A percentile compares a stretch with the other conserved stretches of the same genome.
Conservation (phyloP, 805 yeast species). For the Hanseniaspora valbyensis region DNA sequence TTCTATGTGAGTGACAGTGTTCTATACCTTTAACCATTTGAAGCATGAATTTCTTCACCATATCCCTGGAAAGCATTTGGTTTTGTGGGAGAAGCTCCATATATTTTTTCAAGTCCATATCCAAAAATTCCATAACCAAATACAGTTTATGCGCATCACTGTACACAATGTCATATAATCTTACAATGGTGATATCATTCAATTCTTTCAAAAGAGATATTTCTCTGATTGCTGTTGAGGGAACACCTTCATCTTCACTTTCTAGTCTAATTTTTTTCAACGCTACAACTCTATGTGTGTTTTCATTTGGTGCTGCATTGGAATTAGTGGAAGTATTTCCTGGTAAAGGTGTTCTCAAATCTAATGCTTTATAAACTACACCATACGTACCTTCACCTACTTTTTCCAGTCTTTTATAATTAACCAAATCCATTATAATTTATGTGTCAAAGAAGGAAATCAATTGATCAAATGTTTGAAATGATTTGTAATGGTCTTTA, state of each 20-base stretch:
- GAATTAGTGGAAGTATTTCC: neutral
- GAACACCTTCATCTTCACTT: conserved; percentile 91
- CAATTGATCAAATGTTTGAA: no score
- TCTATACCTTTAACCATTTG: conserved; percentile 81
- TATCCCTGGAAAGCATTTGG: conserved; percentile 73
- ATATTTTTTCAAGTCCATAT: conserved; percentile 82
- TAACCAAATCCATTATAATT: conserved; percentile 87
- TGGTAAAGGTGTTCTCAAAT: conserved; percentile 40
- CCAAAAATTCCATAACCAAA: conserved; percentile 85
- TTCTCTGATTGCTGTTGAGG: conserved; percentile 94
- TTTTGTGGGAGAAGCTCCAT: conserved; percentile 86
- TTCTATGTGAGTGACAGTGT: conserved; percentile 53
- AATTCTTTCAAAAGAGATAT: conserved; percentile 91
- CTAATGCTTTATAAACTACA: conserved; percentile 89
- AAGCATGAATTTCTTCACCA: conserved; percentile 86
- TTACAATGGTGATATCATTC: conserved; percentile 83
- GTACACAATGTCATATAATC: conserved; percentile 89
- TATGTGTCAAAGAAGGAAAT: no score
- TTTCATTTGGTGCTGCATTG: conserved; percentile 10
- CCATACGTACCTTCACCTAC: conserved; percentile 98
- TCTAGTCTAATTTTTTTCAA: conserved; percentile 89
- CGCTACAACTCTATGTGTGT: conserved; percentile 81
- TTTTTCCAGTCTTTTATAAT: conserved; percentile 87
- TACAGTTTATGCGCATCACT: conserved; percentile 86
- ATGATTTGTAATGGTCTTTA: no score